Evolutionary conservation across 441 rosid species (phyloP), one percentile per base, ranked within the genome.

Genomic region (Croton setiger): DNA sequence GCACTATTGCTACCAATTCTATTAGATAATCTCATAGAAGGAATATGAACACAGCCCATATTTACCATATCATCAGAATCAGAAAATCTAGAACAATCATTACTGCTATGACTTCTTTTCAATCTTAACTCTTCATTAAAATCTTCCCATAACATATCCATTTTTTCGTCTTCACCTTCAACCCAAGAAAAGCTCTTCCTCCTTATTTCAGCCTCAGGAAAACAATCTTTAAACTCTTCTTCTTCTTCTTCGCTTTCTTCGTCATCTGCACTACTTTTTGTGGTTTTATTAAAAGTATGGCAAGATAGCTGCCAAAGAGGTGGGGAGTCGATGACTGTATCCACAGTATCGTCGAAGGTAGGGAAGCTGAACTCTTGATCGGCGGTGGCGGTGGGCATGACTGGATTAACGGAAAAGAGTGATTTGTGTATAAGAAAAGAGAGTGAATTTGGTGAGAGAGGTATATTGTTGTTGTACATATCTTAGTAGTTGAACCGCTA

Each of bases 141-240:
- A 75, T 89, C 88, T 70, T 93, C 98, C 98, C 98, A 93, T 60
- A 93, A 62, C 82, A 84, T 66, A 76, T 93, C 98, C 97, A 91
- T 89, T 74, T 79, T 86, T 59, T 90, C 90, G 62, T 81, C 21
- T 7, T 48, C 31, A 2, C 31, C 36, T 37, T 76, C 83, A n/a
- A 48, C 14, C 55, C 66, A 64, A 5, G 88, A 81, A 49, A 78
- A 76, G 65, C 87, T 85, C 80, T 63, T 81, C 17, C 81, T 64
- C 41, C 53, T 55, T n/a, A 17, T 45, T 36, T 8, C 3, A 39
- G 43, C 8, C 31, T 27, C 31, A 27, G 64, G 62, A 36, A 60
- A 41, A 12, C 72, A 60, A 20, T 60, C 45, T 6, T 73, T 43
- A 5, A 12, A 31, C 9, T 61, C 69, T 43, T 74, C 54, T 23